Conservation (phyloP, 495 filamentous ascomycete species). For the Paragyromitra xinjiangensis region DNA sequence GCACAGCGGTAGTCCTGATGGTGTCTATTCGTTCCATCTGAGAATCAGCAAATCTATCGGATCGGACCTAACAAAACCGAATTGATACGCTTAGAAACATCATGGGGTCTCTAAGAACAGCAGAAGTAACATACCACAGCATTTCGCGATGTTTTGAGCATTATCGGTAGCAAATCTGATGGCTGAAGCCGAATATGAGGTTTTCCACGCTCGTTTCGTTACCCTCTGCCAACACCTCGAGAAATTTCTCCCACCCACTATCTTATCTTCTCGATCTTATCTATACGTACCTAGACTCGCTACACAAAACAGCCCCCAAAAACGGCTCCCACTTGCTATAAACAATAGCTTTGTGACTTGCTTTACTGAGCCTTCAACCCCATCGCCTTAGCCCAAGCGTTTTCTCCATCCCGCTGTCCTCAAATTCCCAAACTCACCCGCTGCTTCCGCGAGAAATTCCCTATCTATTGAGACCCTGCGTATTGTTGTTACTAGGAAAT, state of each 20-base stretch:
- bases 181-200: slow-evolving; percentile 10
- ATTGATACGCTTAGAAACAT: slow-evolving; percentile 23
- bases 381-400: slow-evolving; percentile 50
- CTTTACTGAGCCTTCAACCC: slow-evolving; percentile 36
- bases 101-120: slow-evolving; percentile 10
- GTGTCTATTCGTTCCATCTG: slow-evolving; percentile 22
- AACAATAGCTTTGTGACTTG: slow-evolving; percentile 45
- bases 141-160: slow-evolving; percentile 44
- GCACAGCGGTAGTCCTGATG: slow-evolving; percentile 40
- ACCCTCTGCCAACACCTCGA: background rate
- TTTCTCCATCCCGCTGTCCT: slow-evolving; percentile 49
- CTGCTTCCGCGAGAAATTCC: slow-evolving; percentile 49
- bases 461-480: slow-evolving; percentile 45
- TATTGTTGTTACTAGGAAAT: slow-evolving; percentile 48
- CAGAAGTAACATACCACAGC: slow-evolving; percentile 40
- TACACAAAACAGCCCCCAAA: background rate
- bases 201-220: background rate
- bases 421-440: slow-evolving; percentile 50
- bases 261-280: slow-evolving; percentile 40
- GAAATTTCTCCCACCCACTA: slow-evolving; percentile 11
- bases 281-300: background rate
- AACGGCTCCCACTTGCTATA: background rate
- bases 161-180: slow-evolving; percentile 32
- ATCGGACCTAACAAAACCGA: slow-evolving; percentile 15
- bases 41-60: slow-evolving; percentile 35